Evolutionary conservation across 2,329 filamentous ascomycete species (phyloP).

Genomic region (Talaromyces sp.): DNA sequence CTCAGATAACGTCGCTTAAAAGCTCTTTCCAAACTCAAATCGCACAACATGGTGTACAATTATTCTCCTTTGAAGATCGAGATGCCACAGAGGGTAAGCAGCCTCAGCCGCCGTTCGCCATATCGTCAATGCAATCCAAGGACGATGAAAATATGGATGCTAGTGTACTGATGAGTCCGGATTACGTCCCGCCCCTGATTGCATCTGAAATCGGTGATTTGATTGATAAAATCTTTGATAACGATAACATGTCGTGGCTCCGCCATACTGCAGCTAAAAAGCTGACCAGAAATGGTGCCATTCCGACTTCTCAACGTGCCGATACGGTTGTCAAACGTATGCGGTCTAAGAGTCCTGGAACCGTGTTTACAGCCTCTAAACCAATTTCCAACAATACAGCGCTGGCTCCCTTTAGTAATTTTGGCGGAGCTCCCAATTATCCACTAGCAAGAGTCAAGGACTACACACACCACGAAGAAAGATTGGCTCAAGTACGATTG

Average conservation of each 20-base stretch:
- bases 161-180: conserved; percentile 85
- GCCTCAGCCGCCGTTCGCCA: conserved; percentile 61
- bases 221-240: conserved; percentile 71
- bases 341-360: conserved; percentile 20
- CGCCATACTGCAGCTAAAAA: conserved; percentile 81
- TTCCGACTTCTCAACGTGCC: conserved; percentile 21
- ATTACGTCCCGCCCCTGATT: conserved; percentile 78
- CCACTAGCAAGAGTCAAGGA: conserved; percentile 60
- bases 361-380: conserved; percentile 25
- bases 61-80: conserved; percentile 62
- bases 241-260: conserved; percentile 74
- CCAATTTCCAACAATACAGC: conserved; percentile 21
- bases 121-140: conserved; percentile 69
- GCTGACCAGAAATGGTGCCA: conserved; percentile 66
- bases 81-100: conserved; percentile 24
- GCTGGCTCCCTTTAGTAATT: conserved; percentile 26
- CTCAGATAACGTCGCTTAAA: conserved; percentile 60
- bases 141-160: conserved; percentile 88
- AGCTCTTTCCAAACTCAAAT: conserved; percentile 40
- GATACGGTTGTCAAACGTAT: conserved; percentile 20
- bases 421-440: conserved; percentile 45
- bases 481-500: conserved; percentile 65
- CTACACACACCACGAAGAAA: conserved; percentile 59
- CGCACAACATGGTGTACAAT: conserved; percentile 52
- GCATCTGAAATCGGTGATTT: conserved; percentile 69